Percentiles rank a stretch among this genome's conserved stretches.
Evolutionary conservation across 352 stramenopile species (phyloP).

Genomic region (Phytophthora hybrid): DNA sequence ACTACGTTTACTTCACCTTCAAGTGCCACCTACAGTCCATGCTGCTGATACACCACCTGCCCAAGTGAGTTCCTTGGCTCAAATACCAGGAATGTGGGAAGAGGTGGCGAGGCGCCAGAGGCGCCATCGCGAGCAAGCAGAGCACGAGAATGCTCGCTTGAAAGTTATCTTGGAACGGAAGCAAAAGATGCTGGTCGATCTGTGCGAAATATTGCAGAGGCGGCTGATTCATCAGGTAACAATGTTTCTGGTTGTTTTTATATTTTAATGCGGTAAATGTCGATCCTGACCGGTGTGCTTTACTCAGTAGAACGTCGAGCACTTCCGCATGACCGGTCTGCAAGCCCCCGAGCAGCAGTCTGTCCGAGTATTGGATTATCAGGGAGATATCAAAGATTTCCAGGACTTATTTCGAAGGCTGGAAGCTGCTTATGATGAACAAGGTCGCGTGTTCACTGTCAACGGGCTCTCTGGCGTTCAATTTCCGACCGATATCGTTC

Average conservation of each 20-base stretch:
- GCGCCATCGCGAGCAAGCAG: constrained; percentile 9
- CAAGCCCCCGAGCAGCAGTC: neutral
- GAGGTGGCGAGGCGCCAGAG: constrained; percentile 6
- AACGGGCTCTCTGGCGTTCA: constrained; percentile 14
- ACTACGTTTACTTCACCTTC: constrained; percentile 37
- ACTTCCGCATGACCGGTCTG: neutral
- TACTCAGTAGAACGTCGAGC: neutral
- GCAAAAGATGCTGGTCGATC: constrained; percentile 12
- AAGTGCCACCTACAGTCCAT: neutral
- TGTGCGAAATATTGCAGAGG: constrained; percentile 18
- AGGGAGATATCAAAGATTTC: constrained; percentile 34
- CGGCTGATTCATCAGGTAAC: constrained; percentile 18
- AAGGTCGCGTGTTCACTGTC: constrained; percentile 33
- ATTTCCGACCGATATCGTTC: constrained; percentile 6
- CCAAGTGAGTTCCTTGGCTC: neutral
- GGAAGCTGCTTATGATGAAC: constrained; percentile 30
- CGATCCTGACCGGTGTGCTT: neutral
- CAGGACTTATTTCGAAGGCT: constrained; percentile 30
- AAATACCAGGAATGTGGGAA: constrained; percentile 9
- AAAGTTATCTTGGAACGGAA: constrained; percentile 33
- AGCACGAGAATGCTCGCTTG: constrained; percentile 33
- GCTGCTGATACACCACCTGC: neutral
- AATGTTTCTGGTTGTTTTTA: neutral
- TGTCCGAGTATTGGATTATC: constrained; percentile 14
- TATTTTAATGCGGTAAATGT: too few relatives aligned